Conservation (phyloP, 202 grass and related monocot species). For the Panicum hallii region DNA sequence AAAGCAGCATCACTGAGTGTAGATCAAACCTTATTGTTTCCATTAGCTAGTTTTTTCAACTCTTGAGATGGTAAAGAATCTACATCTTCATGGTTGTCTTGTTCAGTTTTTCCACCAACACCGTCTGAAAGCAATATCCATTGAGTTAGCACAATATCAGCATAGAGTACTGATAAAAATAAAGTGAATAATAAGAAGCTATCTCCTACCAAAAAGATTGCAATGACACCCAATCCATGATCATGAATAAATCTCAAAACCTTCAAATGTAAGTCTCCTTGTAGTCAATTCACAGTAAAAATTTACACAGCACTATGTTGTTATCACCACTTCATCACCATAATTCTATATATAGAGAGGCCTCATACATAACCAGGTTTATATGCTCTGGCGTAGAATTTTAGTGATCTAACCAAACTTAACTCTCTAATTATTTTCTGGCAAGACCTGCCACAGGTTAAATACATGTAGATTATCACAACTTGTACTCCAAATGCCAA, state of each 20-base stretch:
- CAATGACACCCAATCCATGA: neutral
- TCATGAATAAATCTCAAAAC: neutral
- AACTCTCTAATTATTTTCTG: neutral
- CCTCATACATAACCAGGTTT: neutral
- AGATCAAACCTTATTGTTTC: slow-evolving; percentile 60
- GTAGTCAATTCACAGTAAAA: neutral
- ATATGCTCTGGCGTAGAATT: neutral
- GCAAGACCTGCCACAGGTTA: neutral
- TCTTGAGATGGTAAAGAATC: slow-evolving; percentile 47
- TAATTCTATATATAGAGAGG: neutral
- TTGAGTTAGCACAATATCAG: slow-evolving; percentile 17
- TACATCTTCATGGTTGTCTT: slow-evolving; percentile 53
- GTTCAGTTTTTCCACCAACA: slow-evolving; percentile 51
- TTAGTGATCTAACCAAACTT: neutral
- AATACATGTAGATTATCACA: neutral
- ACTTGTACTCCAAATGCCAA: neutral
- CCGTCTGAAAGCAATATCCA: slow-evolving; percentile 54
- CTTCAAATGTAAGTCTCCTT: neutral
- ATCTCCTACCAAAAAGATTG: neutral
- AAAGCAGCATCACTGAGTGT: slow-evolving; percentile 37
- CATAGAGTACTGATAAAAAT: neutral
- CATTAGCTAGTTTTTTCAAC: slow-evolving; percentile 54
- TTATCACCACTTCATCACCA: neutral
- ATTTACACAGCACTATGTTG: neutral
- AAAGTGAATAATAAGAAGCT: neutral